These are phyloP conservation scores for Candida sp. DNA, from an alignment of 1,139 yeast species.

Conservation along the genomic window DNA sequence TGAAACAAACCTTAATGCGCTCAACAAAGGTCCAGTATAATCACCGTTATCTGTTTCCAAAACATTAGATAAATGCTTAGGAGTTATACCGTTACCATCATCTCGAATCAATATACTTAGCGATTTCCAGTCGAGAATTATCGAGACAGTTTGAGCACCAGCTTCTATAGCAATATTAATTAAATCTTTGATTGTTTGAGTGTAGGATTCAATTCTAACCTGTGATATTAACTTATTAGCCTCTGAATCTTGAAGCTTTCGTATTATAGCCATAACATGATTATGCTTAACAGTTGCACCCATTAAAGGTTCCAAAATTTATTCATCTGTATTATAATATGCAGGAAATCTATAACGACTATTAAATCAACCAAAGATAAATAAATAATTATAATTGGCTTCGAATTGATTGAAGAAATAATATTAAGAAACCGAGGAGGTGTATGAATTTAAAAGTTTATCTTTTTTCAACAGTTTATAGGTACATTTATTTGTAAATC, in stretches of 20 bases:
- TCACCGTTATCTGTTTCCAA: constrained; percentile 48
- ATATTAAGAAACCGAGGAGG: background rate
- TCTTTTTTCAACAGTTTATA: too few species aligned
- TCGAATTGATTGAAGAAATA: too few species aligned
- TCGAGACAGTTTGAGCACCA: constrained; percentile 55
- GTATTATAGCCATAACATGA: constrained; percentile 1
- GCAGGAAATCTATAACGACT: background rate
- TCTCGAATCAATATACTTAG: constrained; percentile 67
- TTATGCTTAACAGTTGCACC: background rate
- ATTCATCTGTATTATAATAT: background rate
- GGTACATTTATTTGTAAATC: background rate
- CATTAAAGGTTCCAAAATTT: background rate
- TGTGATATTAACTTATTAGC: constrained; percentile 12
- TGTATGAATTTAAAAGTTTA: too few species aligned
- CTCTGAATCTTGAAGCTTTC: constrained; percentile 8
- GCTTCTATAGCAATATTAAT: constrained; percentile 84
- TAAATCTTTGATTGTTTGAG: constrained; percentile 63
- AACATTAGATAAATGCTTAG: constrained; percentile 53
- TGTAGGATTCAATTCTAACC: constrained; percentile 11
- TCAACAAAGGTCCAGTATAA: constrained; percentile 80
- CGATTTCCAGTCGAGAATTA: constrained; percentile 57
- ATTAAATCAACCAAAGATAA: too few species aligned
- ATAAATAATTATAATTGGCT: too few species aligned
- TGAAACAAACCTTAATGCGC: constrained; percentile 46
- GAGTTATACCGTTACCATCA: constrained; percentile 70